These are phyloP conservation scores for Podospora fimiseda DNA, from an alignment of 495 filamentous ascomycete species.

Conservation along the genomic window DNA sequence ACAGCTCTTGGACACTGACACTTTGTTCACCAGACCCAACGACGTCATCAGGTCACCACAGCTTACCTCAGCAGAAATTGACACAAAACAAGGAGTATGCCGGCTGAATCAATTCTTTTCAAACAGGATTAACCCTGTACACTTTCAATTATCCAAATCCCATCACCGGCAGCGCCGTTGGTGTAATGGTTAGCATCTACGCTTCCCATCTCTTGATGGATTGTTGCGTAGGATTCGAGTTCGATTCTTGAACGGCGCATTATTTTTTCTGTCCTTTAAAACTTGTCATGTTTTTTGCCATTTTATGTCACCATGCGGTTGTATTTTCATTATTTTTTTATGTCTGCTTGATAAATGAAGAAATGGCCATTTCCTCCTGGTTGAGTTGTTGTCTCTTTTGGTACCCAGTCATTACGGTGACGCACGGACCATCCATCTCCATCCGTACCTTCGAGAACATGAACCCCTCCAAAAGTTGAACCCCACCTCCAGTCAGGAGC, in stretches of 20 bases:
- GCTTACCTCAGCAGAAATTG: too few relatives aligned
- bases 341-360: too few relatives aligned
- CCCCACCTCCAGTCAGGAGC: neutral
- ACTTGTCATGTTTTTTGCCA: neutral
- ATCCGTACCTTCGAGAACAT: neutral
- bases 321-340: neutral
- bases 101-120: too few relatives aligned
- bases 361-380: too few relatives aligned
- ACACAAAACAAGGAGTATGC: too few relatives aligned
- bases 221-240: slow-evolving; percentile 17
- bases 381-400: too few relatives aligned
- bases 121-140: too few relatives aligned
- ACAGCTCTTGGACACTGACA: too few relatives aligned
- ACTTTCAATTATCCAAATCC: too few relatives aligned
- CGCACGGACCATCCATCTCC: neutral
- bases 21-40: too few relatives aligned
- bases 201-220: slow-evolving; percentile 12
- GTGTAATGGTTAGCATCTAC: slow-evolving; percentile 21
- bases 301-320: neutral
- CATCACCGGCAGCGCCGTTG: slow-evolving; percentile 12
- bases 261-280: neutral
- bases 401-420: too few relatives aligned
- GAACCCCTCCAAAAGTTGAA: neutral
- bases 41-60: too few relatives aligned
- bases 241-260: slow-evolving; percentile 21